Evolutionary conservation across 768 basidiomycete genomes (phyloP).

Genomic region (Agaricus blazei): DNA sequence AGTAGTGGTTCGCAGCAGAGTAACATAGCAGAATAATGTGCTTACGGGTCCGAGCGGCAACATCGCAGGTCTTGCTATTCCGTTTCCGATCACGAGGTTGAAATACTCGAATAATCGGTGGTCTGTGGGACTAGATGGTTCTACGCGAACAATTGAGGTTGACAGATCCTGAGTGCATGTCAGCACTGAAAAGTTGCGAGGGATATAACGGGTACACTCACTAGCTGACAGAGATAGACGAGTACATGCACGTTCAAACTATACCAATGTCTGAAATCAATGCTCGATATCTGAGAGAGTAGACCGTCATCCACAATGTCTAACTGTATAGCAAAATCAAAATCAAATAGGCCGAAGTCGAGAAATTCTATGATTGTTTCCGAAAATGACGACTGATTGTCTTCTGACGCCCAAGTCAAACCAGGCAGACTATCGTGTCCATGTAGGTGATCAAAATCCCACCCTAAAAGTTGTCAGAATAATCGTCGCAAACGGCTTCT

Average conservation of each 20-base stretch:
- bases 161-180: neutral
- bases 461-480: neutral
- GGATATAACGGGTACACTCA: neutral
- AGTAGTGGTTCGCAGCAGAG: neutral
- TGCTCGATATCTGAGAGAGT: neutral
- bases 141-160: neutral
- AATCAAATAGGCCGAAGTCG: neutral
- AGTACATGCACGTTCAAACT: no score
- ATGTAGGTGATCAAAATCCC: neutral
- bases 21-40: no score
- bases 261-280: neutral
- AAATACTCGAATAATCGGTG: neutral
- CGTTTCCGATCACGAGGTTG: neutral
- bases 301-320: neutral
- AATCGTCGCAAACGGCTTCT: neutral
- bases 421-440: neutral
- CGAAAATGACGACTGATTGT: neutral
- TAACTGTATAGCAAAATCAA: no score
- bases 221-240: neutral
- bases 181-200: neutral
- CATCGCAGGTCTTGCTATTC: neutral
- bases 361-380: neutral
- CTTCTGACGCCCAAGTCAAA: neutral
- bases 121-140: neutral
- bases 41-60: neutral